phyloP scores from a whole-genome alignment of 805 yeast species.

The Starmerella sirachaensis region DNA sequence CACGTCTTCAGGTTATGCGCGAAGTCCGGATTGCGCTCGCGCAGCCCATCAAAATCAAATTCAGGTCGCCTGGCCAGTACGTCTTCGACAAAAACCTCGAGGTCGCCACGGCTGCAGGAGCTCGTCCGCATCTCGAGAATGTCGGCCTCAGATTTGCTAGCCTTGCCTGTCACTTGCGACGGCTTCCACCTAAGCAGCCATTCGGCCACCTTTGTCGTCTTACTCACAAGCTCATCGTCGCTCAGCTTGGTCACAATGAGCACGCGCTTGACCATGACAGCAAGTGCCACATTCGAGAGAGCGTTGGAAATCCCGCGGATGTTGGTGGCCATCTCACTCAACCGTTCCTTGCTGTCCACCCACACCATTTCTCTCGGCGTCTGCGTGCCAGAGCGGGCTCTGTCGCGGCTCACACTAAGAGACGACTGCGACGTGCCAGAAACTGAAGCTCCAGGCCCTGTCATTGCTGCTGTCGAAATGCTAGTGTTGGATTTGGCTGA shows the following conservation, averaged over 20 bases:
- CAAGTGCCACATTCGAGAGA: conserved; percentile 21
- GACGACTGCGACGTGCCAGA: background rate
- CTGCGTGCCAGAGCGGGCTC: conserved; percentile 16
- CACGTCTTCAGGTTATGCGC: conserved; percentile 49
- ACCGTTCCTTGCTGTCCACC: conserved; percentile 24
- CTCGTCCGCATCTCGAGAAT: conserved; percentile 5
- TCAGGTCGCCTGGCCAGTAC: conserved; percentile 48
- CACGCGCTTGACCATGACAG: conserved; percentile 20
- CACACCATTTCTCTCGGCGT: conserved; percentile 23
- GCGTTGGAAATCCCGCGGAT: conserved; percentile 25
- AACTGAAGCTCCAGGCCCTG: background rate
- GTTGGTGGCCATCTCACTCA: conserved; percentile 24
- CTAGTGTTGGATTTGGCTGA: background rate
- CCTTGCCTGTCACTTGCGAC: background rate
- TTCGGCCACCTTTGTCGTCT: conserved; percentile 17
- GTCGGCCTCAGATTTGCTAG: conserved; percentile 3
- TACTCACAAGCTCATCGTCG: conserved; percentile 20
- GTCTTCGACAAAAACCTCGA: conserved; percentile 59
- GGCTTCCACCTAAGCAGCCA: conserved; percentile 23
- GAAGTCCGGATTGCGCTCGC: conserved; percentile 35
- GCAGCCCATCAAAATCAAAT: conserved; percentile 48
- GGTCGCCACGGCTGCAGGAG: conserved; percentile 22
- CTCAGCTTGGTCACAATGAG: conserved; percentile 22
- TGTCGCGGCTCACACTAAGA: conserved; percentile 4
- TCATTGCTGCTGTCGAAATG: background rate